phyloP scores from a whole-genome alignment of 2,329 filamentous ascomycete genomes.

The Trichoderma koningii region DNA sequence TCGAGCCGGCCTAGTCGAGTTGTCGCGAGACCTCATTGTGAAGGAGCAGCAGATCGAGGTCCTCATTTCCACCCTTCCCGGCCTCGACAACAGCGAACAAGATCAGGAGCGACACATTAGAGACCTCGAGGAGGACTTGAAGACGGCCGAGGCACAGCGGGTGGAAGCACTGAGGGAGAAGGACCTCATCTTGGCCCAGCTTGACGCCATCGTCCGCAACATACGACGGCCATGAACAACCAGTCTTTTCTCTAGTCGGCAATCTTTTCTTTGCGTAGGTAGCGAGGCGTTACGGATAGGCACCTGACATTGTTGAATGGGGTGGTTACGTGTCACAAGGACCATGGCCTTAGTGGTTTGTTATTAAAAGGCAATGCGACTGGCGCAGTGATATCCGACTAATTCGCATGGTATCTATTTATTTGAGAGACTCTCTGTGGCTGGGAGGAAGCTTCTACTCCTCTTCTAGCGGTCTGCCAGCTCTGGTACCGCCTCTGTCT shows the following conservation, averaged over 20 bases:
- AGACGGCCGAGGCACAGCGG: conserved; percentile 62
- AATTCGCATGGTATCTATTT: conserved; percentile 19
- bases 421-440: conserved; percentile 5
- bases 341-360: not conserved
- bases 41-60: conserved; percentile 84
- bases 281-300: conserved; percentile 37
- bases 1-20: conserved; percentile 66
- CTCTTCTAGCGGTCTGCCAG: not conserved
- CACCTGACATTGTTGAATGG: not conserved
- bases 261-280: conserved; percentile 28
- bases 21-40: conserved; percentile 73
- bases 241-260: not conserved
- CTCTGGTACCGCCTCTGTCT: not conserved
- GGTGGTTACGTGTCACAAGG: not conserved
- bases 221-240: conserved; percentile 56
- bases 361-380: not conserved
- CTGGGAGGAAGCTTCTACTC: not conserved
- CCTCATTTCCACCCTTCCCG: conserved; percentile 73
- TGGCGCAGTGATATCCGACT: not conserved
- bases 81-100: conserved; percentile 74
- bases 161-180: conserved; percentile 65
- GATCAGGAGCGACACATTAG: conserved; percentile 71
- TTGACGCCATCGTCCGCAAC: conserved; percentile 63
- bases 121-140: conserved; percentile 66
- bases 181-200: conserved; percentile 59